Conservation (phyloP, 208 protist species). For the Plasmodiophora brassicae region DNA sequence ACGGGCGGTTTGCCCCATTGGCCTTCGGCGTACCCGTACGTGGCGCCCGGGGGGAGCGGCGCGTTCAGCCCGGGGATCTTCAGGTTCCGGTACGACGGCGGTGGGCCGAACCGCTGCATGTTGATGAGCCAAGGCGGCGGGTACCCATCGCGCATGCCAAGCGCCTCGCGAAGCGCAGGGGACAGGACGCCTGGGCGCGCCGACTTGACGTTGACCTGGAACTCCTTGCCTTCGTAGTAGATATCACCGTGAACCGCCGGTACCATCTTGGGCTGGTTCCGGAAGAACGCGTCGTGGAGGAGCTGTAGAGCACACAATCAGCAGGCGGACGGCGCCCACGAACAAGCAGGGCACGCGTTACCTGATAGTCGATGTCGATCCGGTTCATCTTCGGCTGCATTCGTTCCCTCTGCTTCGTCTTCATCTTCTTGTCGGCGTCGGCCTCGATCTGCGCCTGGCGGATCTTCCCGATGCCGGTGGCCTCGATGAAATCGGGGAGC, state of each 20-base stretch:
- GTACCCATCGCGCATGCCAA: constrained; percentile 80
- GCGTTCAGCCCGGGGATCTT: constrained; percentile 96
- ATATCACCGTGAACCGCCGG: constrained; percentile 84
- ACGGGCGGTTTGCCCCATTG: constrained; percentile 94
- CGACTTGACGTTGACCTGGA: constrained; percentile 65
- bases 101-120: constrained; percentile 95
- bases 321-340: background rate
- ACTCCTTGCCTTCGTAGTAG: constrained; percentile 83
- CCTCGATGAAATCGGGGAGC: constrained; percentile 79
- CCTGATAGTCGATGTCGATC: constrained; percentile 84
- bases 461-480: constrained; percentile 80
- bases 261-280: constrained; percentile 87
- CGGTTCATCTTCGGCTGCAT: constrained; percentile 74
- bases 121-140: constrained; percentile 97
- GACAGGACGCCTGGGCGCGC: constrained; percentile 78
- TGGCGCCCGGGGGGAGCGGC: constrained; percentile 89
- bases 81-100: constrained; percentile 92
- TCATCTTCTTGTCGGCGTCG: constrained; percentile 65
- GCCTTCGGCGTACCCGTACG: constrained; percentile 82
- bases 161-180: constrained; percentile 77
- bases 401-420: constrained; percentile 60
- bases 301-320: constrained; percentile 50
- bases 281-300: constrained; percentile 93
- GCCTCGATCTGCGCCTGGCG: constrained; percentile 67
- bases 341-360: background rate